A percentile compares a stretch with the other conserved stretches of the same genome.
These are phyloP conservation scores for Reutealis trisperma DNA, from an alignment of 345 rosid genomes.

Conservation along the genomic window DNA sequence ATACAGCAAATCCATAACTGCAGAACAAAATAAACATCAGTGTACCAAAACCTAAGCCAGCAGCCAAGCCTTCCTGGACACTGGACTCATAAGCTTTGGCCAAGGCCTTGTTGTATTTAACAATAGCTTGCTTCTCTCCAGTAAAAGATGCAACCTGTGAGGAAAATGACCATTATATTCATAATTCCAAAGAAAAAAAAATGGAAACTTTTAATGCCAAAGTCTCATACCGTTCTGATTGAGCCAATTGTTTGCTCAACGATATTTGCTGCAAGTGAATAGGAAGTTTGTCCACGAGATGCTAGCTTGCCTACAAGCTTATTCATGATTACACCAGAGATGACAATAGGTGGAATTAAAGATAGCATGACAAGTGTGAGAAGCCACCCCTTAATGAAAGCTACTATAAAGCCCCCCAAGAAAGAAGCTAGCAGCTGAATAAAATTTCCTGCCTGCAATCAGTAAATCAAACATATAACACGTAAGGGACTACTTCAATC, in stretches of 20 bases:
- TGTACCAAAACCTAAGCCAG: conserved; percentile 17
- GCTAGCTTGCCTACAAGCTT: conserved; percentile 14
- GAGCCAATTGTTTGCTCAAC: conserved; percentile 24
- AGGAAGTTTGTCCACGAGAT: conserved; percentile 14
- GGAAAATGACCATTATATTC: not conserved
- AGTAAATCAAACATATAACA: not conserved
- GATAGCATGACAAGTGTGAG: conserved; percentile 26
- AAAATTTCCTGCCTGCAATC: conserved; percentile 23
- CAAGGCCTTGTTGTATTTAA: conserved; percentile 17
- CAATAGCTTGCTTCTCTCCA: conserved; percentile 22
- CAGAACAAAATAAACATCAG: conserved; percentile 13
- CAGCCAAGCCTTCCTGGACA: conserved; percentile 15
- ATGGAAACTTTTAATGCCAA: not conserved
- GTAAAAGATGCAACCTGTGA: conserved; percentile 26
- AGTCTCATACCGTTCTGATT: conserved; percentile 27
- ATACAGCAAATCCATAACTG: conserved; percentile 22
- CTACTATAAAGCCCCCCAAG: conserved; percentile 17
- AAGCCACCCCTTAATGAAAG: conserved; percentile 24
- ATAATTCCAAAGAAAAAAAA: not conserved
- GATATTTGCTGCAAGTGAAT: conserved; percentile 9
- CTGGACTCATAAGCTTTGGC: conserved; percentile 17
- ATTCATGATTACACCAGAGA: conserved; percentile 15
- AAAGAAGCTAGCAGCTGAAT: conserved; percentile 18
- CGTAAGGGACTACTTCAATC: not conserved
- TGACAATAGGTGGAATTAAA: conserved; percentile 18